Conservation (phyloP, 768 basidiomycete species). For the Boletus eberwhitei region DNA sequence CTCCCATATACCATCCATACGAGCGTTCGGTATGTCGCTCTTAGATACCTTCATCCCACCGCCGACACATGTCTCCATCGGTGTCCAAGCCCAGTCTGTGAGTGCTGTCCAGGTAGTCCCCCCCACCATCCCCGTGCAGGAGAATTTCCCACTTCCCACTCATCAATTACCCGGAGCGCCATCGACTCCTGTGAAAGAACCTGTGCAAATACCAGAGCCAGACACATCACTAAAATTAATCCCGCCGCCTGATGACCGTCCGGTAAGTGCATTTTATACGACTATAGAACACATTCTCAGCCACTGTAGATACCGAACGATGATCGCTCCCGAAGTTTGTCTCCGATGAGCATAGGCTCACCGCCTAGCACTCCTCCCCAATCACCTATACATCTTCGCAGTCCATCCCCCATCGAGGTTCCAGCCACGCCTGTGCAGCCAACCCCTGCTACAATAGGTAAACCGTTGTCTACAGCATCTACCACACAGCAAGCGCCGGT, state of each 20-base stretch:
- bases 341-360: constrained; percentile 63
- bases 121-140: constrained; percentile 15
- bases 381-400: constrained; percentile 11
- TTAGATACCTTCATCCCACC: constrained; percentile 26
- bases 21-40: constrained; percentile 28
- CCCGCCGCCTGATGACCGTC: constrained; percentile 15
- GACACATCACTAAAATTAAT: constrained; percentile 12
- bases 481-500: constrained; percentile 15
- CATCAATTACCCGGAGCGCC: constrained; percentile 4
- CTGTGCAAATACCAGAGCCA: constrained; percentile 1
- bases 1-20: constrained; percentile 12
- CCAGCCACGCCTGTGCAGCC: constrained; percentile 7
- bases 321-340: constrained; percentile 46
- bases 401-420: constrained; percentile 1
- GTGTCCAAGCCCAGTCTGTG: constrained; percentile 42
- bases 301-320: constrained; percentile 27
- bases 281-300: constrained; percentile 20
- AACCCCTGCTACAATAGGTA: constrained; percentile 3
- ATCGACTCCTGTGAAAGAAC: constrained; percentile 13
- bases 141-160: neutral
- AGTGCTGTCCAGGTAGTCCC: constrained; percentile 38
- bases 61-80: constrained; percentile 38
- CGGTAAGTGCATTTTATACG: constrained; percentile 18
- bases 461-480: constrained; percentile 11
- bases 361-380: constrained; percentile 37